These are phyloP conservation scores for Pontederia crassipes DNA, from an alignment of 176 grass and related monocot genomes.

Conservation along the genomic window DNA sequence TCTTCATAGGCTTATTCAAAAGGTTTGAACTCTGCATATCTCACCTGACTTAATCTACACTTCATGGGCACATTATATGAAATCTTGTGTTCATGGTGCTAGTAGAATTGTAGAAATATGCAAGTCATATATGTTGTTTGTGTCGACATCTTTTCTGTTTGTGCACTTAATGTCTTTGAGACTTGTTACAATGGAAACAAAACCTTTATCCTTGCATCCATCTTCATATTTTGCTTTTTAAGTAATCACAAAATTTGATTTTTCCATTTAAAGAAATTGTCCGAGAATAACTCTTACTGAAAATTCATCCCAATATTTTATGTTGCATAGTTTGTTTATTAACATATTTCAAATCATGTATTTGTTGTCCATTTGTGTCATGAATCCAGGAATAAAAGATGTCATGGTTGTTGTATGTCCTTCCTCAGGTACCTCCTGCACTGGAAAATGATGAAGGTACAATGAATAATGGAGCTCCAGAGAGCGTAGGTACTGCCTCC, in stretches of 20 bases:
- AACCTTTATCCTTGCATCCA: too few species aligned
- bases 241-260: background rate
- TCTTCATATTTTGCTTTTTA: too few species aligned
- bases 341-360: background rate
- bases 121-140: too few species aligned
- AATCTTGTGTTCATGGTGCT: too few species aligned
- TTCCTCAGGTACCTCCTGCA: slow-evolving; percentile 24
- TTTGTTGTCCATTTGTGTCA: background rate
- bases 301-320: background rate
- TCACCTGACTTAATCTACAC: background rate
- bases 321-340: background rate
- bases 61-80: background rate
- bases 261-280: background rate
- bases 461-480: background rate
- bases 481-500: slow-evolving; percentile 1
- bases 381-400: background rate
- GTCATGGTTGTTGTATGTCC: background rate
- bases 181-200: too few species aligned
- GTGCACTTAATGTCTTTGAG: too few species aligned
- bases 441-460: slow-evolving; percentile 7
- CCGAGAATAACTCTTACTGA: background rate
- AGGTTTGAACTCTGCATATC: slow-evolving; percentile 30
- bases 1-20: slow-evolving; percentile 66
- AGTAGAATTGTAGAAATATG: too few species aligned
- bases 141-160: too few species aligned